These are phyloP conservation scores for Dunaliella primolecta DNA, from an alignment of 139 green algal genomes.

Conservation along the genomic window DNA sequence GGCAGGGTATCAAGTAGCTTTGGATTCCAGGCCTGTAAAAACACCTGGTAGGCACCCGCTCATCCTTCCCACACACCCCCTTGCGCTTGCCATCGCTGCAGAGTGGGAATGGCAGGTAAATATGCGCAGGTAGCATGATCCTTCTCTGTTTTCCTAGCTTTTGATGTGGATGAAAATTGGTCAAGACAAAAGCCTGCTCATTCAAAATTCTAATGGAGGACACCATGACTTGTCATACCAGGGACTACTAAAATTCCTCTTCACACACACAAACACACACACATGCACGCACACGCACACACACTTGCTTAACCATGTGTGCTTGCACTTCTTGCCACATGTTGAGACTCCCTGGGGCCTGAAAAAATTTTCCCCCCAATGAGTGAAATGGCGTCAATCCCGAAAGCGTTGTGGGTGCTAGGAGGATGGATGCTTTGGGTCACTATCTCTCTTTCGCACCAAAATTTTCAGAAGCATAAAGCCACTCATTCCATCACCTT, in stretches of 20 bases:
- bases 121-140: neutral
- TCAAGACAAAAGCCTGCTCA: neutral
- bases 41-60: conserved; percentile 68
- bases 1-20: conserved; percentile 50
- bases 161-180: neutral
- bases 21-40: conserved; percentile 65
- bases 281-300: conserved; percentile 1
- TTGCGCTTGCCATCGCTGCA: conserved; percentile 83
- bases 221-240: neutral
- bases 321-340: no score
- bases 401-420: no score
- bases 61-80: conserved; percentile 55
- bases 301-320: neutral
- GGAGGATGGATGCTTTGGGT: no score
- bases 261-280: neutral
- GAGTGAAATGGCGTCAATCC: no score
- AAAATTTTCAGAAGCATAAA: no score
- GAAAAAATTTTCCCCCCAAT: no score
- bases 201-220: neutral
- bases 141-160: neutral
- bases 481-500: no score
- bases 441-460: no score
- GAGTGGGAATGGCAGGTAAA: conserved; percentile 91
- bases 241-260: neutral
- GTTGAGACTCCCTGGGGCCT: no score